Base-by-base conservation (phyloP, 176 grass and related monocot genomes). In the Zea luxurians region DNA sequence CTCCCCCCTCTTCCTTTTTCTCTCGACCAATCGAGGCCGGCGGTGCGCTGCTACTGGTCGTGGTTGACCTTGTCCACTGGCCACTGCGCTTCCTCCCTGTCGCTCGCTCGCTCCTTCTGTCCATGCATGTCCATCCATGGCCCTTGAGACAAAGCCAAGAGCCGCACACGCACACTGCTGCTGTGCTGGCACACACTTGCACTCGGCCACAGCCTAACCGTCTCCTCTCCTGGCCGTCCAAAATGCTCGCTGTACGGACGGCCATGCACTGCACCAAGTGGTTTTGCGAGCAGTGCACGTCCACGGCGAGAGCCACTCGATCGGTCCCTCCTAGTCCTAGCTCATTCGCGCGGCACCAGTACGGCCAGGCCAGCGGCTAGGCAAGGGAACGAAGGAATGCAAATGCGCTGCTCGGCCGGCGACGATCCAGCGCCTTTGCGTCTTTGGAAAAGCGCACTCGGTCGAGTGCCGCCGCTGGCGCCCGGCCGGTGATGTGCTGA, bases 41-140 rank as follows among this genome's bases (percentile, higher is more conserved):
- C 6, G n/a, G 46, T 71, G 68, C 46, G 2, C 2, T 10, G 45
- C 44, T 42, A 66, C 64, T 79, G 77, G 11, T 68, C 68, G 37
- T 35, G 76, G 86, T 88, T 84, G 86, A 84, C 86, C 52, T 61
- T 37, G 42, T 34, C 53, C 10, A 61, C n/a, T 80, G 77, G 27
- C 27, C 40, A 2, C 58, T 43, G 5, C 62, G 27, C 11, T 70
- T 6, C 67, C 10, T 66, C 44, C 9, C 42, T 21, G 27, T 35
- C 57, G 2, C 4, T n/a, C 27, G 27, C 27, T 49, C 46, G 18
- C 53, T 46, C 2, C 27, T 20, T 0, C 13, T 8, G 2, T 16
- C 40, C 34, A 8, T 8, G 27, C 18, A 8, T 40, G 38, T 40
- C 38, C 38, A 40, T 73, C 59, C 34, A 6, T 38, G 16, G 43